Conservation (phyloP, 495 filamentous ascomycete genomes). For the Hypoxylon rickii region DNA sequence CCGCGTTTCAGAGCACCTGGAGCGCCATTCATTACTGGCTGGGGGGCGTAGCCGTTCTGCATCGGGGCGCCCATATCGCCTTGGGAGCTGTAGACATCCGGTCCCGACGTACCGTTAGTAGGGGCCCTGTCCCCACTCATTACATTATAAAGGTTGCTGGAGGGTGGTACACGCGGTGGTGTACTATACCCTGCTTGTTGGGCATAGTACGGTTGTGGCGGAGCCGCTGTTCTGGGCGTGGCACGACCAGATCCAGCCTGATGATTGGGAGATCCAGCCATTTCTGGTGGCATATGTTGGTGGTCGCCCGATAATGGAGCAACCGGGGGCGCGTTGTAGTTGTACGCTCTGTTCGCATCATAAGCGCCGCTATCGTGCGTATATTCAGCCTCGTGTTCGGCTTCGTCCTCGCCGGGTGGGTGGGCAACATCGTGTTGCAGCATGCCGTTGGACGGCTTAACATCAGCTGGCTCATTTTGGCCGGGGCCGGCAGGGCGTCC, state of each 20-base stretch:
- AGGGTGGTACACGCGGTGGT: constrained; percentile 71
- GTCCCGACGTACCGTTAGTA: constrained; percentile 64
- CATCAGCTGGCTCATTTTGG: constrained; percentile 62
- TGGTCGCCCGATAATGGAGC: constrained; percentile 73
- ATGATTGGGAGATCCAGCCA: constrained; percentile 83
- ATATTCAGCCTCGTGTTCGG: constrained; percentile 79
- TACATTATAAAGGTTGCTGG: constrained; percentile 86
- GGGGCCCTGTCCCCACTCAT: constrained; percentile 82
- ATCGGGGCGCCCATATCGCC: constrained; percentile 62
- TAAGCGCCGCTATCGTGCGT: constrained; percentile 74
- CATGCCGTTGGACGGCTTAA: constrained; percentile 70
- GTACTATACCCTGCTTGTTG: constrained; percentile 72
- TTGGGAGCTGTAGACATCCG: constrained; percentile 72
- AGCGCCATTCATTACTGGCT: constrained; percentile 69
- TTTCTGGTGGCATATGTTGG: constrained; percentile 80
- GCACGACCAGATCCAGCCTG: constrained; percentile 84
- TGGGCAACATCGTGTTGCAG: constrained; percentile 59
- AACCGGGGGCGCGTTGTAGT: constrained; percentile 70
- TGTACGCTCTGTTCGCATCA: constrained; percentile 71
- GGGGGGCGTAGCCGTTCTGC: constrained; percentile 59
- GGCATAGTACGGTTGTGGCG: constrained; percentile 73
- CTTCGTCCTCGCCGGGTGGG: constrained; percentile 70
- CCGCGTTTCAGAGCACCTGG: constrained; percentile 74
- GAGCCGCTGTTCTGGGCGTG: constrained; percentile 76
- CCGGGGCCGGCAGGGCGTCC: constrained; percentile 61